Evolutionary conservation across 78 protist genomes (phyloP).

Genomic region (Paulinella micropora): DNA sequence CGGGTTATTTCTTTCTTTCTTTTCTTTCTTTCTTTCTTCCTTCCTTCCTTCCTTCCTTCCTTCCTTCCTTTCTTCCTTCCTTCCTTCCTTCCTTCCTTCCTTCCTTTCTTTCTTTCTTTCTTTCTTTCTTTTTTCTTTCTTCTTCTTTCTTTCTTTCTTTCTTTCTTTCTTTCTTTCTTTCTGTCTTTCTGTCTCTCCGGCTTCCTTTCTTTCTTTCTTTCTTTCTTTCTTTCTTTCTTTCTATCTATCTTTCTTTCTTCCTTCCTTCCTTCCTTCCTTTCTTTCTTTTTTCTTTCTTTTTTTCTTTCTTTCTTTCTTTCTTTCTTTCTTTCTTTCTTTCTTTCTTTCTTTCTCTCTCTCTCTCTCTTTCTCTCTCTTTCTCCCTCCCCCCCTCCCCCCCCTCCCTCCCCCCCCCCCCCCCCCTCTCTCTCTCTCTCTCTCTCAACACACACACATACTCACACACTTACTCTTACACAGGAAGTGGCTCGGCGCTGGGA

Average conservation of each 20-base stretch:
- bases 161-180: no score
- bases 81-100: no score
- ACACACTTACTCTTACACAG: no score
- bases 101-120: no score
- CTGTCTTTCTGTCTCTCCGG: no score
- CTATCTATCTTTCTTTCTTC: background rate
- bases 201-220: background rate
- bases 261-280: background rate
- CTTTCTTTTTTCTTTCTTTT: background rate
- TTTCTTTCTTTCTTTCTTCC: no score
- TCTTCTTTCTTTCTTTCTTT: background rate
- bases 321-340: background rate
- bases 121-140: background rate
- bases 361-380: background rate
- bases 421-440: no score
- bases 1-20: no score
- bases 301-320: background rate
- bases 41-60: no score
- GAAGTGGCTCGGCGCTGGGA: no score
- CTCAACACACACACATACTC: no score
- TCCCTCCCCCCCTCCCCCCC: background rate
- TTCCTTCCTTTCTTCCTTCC: background rate
- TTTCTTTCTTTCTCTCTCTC: background rate
- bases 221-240: background rate
- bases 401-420: no score